Conservation (phyloP, 2,329 filamentous ascomycete species). For the Aphanocladium album region DNA sequence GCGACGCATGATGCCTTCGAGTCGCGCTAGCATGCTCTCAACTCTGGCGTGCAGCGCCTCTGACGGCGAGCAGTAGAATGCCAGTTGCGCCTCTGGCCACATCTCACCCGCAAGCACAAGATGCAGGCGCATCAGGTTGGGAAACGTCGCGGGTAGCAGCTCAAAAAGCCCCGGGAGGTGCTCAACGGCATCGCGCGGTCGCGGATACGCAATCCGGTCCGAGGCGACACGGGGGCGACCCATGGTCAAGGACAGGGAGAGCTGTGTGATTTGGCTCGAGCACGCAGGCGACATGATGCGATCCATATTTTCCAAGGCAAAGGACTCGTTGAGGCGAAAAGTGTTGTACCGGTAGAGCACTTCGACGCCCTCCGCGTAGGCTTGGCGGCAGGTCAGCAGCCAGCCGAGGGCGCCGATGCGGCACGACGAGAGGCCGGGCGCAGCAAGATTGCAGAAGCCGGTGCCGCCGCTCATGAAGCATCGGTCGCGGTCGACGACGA, state of each 20-base stretch:
- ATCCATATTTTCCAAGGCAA: constrained; percentile 3
- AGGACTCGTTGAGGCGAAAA: constrained; percentile 5
- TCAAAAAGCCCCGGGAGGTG: background rate
- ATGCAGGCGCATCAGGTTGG: background rate
- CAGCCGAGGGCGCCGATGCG: constrained; percentile 3
- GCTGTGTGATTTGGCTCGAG: background rate
- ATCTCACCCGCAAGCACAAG: constrained; percentile 5
- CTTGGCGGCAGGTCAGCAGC: constrained; percentile 10
- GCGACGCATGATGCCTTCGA: background rate
- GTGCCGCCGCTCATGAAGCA: background rate
- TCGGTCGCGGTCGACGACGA: constrained; percentile 7
- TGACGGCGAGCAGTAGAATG: background rate
- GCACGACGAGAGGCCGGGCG: background rate
- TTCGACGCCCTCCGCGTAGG: constrained; percentile 3
- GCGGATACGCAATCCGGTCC: constrained; percentile 5
- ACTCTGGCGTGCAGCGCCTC: background rate
- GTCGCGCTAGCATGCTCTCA: background rate
- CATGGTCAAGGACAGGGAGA: constrained; percentile 7
- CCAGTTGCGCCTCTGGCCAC: background rate
- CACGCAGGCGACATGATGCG: background rate
- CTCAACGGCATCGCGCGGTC: constrained; percentile 5
- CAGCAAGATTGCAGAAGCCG: background rate
- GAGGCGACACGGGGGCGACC: background rate
- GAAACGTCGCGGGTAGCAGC: background rate
- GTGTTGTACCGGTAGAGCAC: constrained; percentile 8